Base-by-base conservation (phyloP, 495 filamentous ascomycete species). In the Monascus purpureus region DNA sequence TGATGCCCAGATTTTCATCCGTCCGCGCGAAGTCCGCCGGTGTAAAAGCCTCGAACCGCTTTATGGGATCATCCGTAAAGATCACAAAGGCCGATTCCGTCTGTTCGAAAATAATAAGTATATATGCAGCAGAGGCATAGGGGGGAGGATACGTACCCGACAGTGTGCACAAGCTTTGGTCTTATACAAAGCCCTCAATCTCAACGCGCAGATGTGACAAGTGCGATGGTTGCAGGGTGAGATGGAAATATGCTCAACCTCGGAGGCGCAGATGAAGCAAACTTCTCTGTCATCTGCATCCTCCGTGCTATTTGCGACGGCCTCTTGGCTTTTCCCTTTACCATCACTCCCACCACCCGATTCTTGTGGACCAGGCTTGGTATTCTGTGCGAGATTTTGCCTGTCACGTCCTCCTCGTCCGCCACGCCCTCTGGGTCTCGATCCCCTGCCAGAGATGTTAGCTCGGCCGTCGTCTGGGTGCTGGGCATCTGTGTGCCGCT, bases 191-290 rank as follows among this genome's bases (percentile, higher is more conserved):
- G 86, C 90, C 31, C 90, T 70, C 60, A 94, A 63, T 29, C 92
- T 68, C 41, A 99, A 56, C 2, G 86, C 75, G 50, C 90, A 97
- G 33, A 96, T 92, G 58, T 96, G 90, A 52, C 90, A 97, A 7
- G 85, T 93, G 13, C 77, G 68, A 57, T 97, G 92, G 50, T 90
- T 94, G 55, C 90, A 97, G 9, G 90, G 90, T 12, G 86, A 74
- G 28, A 96, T 70, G 2, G 84, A 77, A 32, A 76, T 76, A 61
- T 94, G 85, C 29, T 74, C 70, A 31, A 96, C 77, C 1, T 72
- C 70, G 25, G 81, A 88, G 15, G 92, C 86, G 52, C 90, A 99
- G 39, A 99, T 96, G 56, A 95, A 96, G 66, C 90, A 99, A 34
- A 93, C 67, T 31, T 93, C 82, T 6, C 67, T 72, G 39, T 88